Evolutionary conservation across 768 basidiomycete genomes (phyloP).

Genomic region (Boletus rufocinnamomeus): DNA sequence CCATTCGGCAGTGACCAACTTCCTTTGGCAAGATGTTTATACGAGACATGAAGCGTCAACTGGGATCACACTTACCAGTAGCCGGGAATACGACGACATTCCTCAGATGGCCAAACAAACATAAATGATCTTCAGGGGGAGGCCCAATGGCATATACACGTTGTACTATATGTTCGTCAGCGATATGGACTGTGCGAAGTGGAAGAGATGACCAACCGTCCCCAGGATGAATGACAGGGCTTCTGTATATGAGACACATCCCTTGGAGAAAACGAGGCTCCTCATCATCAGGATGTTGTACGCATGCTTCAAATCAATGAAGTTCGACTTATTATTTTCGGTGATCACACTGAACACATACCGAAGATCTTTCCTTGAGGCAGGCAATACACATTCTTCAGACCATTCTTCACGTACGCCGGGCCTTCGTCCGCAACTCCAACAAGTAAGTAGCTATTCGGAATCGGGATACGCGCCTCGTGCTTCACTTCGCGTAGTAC

Average conservation of each 20-base stretch:
- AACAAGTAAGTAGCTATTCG: constrained; percentile 66
- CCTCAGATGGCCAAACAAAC: constrained; percentile 59
- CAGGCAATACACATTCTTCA: constrained; percentile 55
- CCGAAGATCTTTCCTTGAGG: constrained; percentile 66
- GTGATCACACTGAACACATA: constrained; percentile 30
- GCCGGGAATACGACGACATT: constrained; percentile 76
- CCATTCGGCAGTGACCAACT: constrained; percentile 64
- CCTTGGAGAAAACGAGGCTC: constrained; percentile 62
- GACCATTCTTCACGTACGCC: constrained; percentile 53
- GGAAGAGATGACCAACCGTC: constrained; percentile 49
- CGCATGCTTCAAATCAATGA: constrained; percentile 47
- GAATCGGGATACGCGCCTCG: constrained; percentile 70
- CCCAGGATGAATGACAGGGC: constrained; percentile 75
- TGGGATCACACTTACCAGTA: constrained; percentile 44
- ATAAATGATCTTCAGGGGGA: constrained; percentile 57
- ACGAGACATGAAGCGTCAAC: background rate
- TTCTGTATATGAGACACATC: constrained; percentile 62
- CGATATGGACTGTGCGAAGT: background rate
- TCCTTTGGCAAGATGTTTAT: constrained; percentile 39
- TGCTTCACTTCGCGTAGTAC: constrained; percentile 76
- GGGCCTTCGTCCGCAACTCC: constrained; percentile 85
- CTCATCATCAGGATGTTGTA: constrained; percentile 51
- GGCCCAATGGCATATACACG: constrained; percentile 70
- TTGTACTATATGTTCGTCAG: constrained; percentile 49
- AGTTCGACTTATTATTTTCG: background rate